Evolutionary conservation across 352 stramenopile species (phyloP), one percentile per base, ranked within the genome.

Genomic region (Globisporangium paddicum): DNA sequence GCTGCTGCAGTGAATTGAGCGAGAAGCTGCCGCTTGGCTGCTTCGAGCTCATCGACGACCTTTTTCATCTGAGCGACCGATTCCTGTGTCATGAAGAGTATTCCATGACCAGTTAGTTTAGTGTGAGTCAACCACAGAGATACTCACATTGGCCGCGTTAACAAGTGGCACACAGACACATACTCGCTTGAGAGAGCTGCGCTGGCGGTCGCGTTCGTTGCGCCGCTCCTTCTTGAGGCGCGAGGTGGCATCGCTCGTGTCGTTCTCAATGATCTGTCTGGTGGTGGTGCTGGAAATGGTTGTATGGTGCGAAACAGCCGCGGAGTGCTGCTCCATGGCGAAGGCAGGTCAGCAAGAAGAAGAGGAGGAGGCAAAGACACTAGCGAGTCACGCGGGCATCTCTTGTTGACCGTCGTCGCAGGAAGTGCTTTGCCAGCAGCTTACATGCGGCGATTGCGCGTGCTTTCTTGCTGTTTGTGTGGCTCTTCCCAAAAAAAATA

Each of bases 141-240:
- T 42, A 42, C 37, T 9, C 18, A 42, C 37, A 21, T 32, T n/a
- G n/a, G n/a, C n/a, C n/a, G n/a, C n/a, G n/a, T n/a, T n/a, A n/a
- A n/a, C n/a, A n/a, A n/a, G n/a, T n/a, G 40, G n/a, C 37, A 44
- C 19, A 25, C 19, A 50, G 0, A 41, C 1, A 28, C 61, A 38
- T 58, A 87, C 77, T 50, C 77, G 69, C 57, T 85, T 84, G 64
- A 79, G 66, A 30, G 75, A 69, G 38, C 67, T 83, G 58, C 73
- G 75, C 46, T 76, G 67, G 47, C 78, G 75, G 59, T 88, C 78
- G 55, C 78, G 78, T 30, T 80, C 78, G 62, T 88, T 88, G 55
- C 78, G 75, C 3, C 68, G 64, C 51, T 64, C 55, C 38, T 79
- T 79, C 51, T 73, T 77, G 44, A 52, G 30, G 3, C 34, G 48